A percentile compares a stretch with the other conserved stretches of the same genome.
Conservation (phyloP, 306 rosid genomes). For the Vicia villosa region DNA sequence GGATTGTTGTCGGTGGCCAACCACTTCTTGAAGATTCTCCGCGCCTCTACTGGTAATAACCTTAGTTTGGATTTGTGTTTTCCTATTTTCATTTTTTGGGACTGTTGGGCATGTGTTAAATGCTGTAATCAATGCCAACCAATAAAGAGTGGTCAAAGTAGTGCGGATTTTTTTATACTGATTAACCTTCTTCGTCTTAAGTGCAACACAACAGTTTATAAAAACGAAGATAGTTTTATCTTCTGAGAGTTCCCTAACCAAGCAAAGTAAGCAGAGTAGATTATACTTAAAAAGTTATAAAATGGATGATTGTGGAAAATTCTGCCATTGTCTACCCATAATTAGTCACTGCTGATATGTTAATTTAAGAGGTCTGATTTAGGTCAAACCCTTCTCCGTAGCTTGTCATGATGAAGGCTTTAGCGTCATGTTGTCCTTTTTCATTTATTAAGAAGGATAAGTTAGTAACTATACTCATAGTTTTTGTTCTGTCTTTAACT, state of each 20-base stretch:
- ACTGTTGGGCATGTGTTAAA: background rate
- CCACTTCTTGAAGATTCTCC: constrained; percentile 80
- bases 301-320: background rate
- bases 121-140: constrained; percentile 21
- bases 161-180: background rate
- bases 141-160: constrained; percentile 5
- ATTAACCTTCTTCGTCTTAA: background rate
- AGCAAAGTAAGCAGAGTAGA: background rate
- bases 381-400: background rate
- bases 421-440: background rate
- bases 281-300: background rate
- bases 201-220: background rate
- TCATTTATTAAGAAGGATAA: background rate
- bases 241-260: background rate
- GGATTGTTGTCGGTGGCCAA: constrained; percentile 86
- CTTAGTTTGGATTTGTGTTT: constrained; percentile 16
- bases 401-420: background rate
- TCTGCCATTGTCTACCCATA: constrained; percentile 1
- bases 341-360: constrained; percentile 5
- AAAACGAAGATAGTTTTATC: background rate
- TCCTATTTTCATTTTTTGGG: background rate
- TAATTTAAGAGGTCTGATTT: background rate
- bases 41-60: constrained; percentile 73
- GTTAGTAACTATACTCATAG: background rate
- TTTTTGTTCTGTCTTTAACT: background rate